phyloP scores from a whole-genome alignment of 305 asterid genomes.

The Striga hermonthica region DNA sequence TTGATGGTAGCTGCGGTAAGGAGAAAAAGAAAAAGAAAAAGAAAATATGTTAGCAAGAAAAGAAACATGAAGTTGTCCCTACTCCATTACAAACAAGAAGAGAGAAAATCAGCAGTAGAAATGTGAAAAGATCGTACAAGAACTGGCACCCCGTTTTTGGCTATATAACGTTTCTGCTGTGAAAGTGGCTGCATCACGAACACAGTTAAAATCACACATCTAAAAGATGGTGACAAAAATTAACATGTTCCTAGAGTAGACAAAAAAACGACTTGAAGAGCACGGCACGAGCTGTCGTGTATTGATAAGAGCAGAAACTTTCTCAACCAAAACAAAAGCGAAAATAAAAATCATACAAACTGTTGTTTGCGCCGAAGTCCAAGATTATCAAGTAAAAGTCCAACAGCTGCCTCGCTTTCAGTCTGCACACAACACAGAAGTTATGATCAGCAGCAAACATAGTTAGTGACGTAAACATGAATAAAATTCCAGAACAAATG shows the following conservation, averaged over 20 bases:
- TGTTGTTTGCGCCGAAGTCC: conserved; percentile 76
- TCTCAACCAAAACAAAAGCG: conserved; percentile 9
- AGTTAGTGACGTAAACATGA: conserved; percentile 14
- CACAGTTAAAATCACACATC: conserved; percentile 1
- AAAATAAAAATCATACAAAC: conserved; percentile 43
- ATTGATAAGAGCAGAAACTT: neutral
- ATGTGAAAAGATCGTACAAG: conserved; percentile 46
- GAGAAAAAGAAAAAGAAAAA: no score
- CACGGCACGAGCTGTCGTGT: neutral
- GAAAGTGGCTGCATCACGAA: conserved; percentile 68
- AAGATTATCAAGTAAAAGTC: conserved; percentile 76
- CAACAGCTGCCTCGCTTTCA: conserved; percentile 71
- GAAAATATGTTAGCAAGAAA: conserved; percentile 26
- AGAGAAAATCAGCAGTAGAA: conserved; percentile 23
- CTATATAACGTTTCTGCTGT: conserved; percentile 78
- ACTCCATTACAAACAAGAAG: conserved; percentile 26
- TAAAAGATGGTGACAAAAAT: conserved; percentile 4
- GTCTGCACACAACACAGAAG: conserved; percentile 46
- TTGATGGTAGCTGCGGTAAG: conserved; percentile 73
- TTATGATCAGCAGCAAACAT: no score
- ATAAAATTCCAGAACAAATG: conserved; percentile 24
- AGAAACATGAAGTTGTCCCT: conserved; percentile 23
- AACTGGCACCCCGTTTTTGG: conserved; percentile 65
- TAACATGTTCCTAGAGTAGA: conserved; percentile 16
- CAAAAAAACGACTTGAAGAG: conserved; percentile 9